Percentiles rank a stretch among this genome's conserved stretches.
These are phyloP conservation scores for Spinellus fusiger DNA, from an alignment of 192 early-diverging fungal genomes.

Conservation along the genomic window DNA sequence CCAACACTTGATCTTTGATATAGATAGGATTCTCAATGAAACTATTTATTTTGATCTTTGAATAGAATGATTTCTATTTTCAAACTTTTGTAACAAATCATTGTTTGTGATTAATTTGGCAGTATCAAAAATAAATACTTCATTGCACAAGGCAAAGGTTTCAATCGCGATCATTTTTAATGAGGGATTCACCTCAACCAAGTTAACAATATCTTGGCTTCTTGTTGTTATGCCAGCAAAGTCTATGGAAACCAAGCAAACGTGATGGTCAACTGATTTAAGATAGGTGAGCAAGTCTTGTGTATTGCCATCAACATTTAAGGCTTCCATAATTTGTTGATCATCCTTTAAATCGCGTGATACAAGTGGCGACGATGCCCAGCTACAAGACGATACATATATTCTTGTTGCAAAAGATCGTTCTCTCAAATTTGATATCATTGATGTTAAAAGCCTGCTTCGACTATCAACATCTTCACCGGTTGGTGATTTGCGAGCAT, in stretches of 20 bases:
- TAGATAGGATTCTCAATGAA: too few species aligned
- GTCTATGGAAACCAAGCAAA: neutral
- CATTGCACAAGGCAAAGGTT: neutral
- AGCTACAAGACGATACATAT: neutral
- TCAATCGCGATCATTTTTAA: constrained; percentile 1
- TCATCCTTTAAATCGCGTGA: neutral
- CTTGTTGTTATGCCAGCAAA: constrained; percentile 1
- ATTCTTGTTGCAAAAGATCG: neutral
- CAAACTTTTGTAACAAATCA: neutral
- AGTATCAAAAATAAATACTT: constrained; percentile 3
- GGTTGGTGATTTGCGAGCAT: neutral
- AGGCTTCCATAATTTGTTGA: neutral
- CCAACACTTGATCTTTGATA: neutral
- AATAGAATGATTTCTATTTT: neutral
- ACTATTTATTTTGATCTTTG: constrained; percentile 1
- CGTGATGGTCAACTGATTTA: neutral
- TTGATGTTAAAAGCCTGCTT: neutral
- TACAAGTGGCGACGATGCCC: neutral
- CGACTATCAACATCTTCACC: neutral
- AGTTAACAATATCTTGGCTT: neutral
- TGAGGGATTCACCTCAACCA: neutral
- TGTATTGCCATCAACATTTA: neutral
- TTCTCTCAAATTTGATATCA: neutral
- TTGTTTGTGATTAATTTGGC: neutral
- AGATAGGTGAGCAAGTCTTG: neutral